Evolutionary conservation across 257 asterid genomes (phyloP).

Genomic region (Solanum acaule): DNA sequence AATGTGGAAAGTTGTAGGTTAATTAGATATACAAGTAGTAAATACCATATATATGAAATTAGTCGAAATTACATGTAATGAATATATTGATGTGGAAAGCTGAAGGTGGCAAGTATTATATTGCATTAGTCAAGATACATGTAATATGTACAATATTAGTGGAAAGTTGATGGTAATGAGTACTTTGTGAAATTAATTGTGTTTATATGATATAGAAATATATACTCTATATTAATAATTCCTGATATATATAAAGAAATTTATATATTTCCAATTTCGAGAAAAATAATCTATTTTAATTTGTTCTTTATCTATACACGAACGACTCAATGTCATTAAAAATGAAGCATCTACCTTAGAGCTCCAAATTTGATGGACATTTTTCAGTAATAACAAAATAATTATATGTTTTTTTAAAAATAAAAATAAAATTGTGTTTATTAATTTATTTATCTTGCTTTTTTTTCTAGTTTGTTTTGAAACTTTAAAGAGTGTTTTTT

Average conservation of each 20-base stretch:
- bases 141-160: neutral
- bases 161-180: neutral
- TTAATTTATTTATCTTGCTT: too few relatives aligned
- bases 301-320: too few relatives aligned
- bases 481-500: too few relatives aligned
- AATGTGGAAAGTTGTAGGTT: neutral
- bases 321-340: too few relatives aligned
- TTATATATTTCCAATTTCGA: neutral
- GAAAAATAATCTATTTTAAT: neutral
- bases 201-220: too few relatives aligned
- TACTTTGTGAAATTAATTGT: neutral
- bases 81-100: neutral
- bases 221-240: neutral
- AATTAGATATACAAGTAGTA: neutral
- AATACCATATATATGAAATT: neutral
- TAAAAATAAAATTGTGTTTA: too few relatives aligned
- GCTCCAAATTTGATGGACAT: too few relatives aligned
- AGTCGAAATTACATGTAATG: neutral
- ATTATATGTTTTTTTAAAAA: too few relatives aligned
- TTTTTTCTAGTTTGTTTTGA: too few relatives aligned
- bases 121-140: neutral
- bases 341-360: too few relatives aligned
- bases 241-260: neutral
- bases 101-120: neutral
- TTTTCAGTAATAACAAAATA: too few relatives aligned